These are phyloP conservation scores for Wickerhamiella dianesei DNA, from an alignment of 805 yeast species.

Conservation along the genomic window DNA sequence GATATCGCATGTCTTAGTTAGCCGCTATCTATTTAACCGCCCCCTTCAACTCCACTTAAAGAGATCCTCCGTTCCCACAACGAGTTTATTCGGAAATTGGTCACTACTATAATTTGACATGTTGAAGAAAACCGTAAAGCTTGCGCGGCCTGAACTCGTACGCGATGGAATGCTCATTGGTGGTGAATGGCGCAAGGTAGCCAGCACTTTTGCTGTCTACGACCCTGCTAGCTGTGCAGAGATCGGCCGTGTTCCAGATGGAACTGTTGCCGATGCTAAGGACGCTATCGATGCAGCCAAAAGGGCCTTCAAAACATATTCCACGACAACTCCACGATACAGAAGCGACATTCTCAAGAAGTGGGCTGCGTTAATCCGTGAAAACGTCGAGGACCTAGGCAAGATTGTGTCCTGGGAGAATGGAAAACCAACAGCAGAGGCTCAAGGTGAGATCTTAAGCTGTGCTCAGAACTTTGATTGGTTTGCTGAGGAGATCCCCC, in stretches of 20 bases:
- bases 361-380: constrained; percentile 40
- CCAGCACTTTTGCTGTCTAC: constrained; percentile 42
- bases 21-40: not conserved
- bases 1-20: not conserved
- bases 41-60: no score
- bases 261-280: constrained; percentile 35
- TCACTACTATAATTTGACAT: not conserved
- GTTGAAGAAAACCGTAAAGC: constrained; percentile 6
- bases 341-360: constrained; percentile 40
- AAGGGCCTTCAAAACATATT: constrained; percentile 39
- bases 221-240: constrained; percentile 60
- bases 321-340: constrained; percentile 40
- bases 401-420: constrained; percentile 52
- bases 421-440: constrained; percentile 60
- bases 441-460: constrained; percentile 53
- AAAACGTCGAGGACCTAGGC: constrained; percentile 53
- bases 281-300: constrained; percentile 45
- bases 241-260: constrained; percentile 44
- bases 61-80: no score
- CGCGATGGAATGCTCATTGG: constrained; percentile 47
- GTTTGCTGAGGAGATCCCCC: constrained; percentile 68
- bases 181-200: constrained; percentile 54
- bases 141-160: constrained; percentile 11
- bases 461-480: constrained; percentile 75
- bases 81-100: not conserved